phyloP scores from a whole-genome alignment of 2,329 filamentous ascomycete species.

The Cladosporium phlei region DNA sequence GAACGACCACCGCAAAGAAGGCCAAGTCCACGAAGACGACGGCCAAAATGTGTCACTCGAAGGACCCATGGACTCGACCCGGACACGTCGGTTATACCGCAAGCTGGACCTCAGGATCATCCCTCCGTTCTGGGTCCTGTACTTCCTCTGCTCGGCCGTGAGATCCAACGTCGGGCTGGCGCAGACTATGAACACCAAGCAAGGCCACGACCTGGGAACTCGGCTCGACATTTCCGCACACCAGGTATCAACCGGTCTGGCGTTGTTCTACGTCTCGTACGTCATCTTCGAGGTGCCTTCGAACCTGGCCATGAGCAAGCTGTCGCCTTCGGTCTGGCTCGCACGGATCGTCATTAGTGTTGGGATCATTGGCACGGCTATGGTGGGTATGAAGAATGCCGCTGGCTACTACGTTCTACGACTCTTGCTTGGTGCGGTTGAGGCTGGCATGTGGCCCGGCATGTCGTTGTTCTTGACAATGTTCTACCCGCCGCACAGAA shows the following conservation, averaged over 20 bases:
- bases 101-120: constrained; percentile 29
- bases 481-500: constrained; percentile 83
- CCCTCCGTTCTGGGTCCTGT: constrained; percentile 78
- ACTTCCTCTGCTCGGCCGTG: constrained; percentile 89
- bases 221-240: constrained; percentile 65
- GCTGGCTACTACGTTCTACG: constrained; percentile 87
- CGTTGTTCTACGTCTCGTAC: constrained; percentile 88
- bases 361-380: constrained; percentile 75
- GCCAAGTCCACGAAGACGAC: constrained; percentile 6
- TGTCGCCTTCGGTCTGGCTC: constrained; percentile 88
- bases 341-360: constrained; percentile 84
- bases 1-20: constrained; percentile 13
- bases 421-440: constrained; percentile 78
- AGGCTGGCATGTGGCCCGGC: constrained; percentile 91
- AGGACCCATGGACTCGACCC: constrained; percentile 11
- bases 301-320: constrained; percentile 79
- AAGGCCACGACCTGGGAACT: constrained; percentile 69
- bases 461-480: constrained; percentile 91
- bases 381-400: constrained; percentile 72
- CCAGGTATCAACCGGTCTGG: constrained; percentile 77
- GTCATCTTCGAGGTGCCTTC: constrained; percentile 85
- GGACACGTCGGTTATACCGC: constrained; percentile 15
- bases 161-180: constrained; percentile 87
- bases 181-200: constrained; percentile 80
- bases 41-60: constrained; percentile 12